Evolutionary conservation across 2,329 filamentous ascomycete species (phyloP), one percentile per base, ranked within the genome.

Genomic region (Hirsutella minnesotensis): DNA sequence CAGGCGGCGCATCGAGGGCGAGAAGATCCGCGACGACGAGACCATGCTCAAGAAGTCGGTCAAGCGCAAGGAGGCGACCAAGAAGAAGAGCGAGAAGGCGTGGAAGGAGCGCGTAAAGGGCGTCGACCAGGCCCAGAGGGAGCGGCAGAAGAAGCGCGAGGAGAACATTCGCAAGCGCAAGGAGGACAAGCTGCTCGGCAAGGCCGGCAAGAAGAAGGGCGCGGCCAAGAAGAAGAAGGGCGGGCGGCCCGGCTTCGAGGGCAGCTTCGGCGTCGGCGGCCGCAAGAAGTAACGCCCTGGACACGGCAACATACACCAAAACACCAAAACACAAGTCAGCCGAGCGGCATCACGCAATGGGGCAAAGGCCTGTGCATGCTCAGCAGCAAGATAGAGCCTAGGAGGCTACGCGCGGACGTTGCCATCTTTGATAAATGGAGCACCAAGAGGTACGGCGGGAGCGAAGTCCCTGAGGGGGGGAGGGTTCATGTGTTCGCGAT

Each of bases 51-150:
- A 95, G 72, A 95, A 95, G 72, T 85, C 89, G 0, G 70, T 96
- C 51, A 95, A 95, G 74, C 81, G 90, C 51, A 94, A 95, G 68
- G 87, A 95, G 56, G 79, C 81, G 51, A 70, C 76, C 41, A 96
- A 95, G 77, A 83, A 81, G 65, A 94, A 92, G 77, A 94, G 86
- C 58, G 86, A 87, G 61, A 82, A 83, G 58, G 87, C 92, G 57
- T 96, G 92, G 86, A 74, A 68, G 38, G 83, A 87, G 44, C 73
- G 86, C 39, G 66, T 77, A 33, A 77, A 83, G 22, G 81, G 81
- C 24, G 79, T 96, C 39, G 74, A 77, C 50, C 83, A 84, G 63
- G 71, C 83, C 39, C 83, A 84, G 59, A 83, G 86, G 42, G 81
- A 85, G 52, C 82, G 81, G 59, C 86, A 90, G 57, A 79, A 79